These are phyloP conservation scores for Mortierella sp. DNA, from an alignment of 371 early-diverging fungal species.

Conservation along the genomic window DNA sequence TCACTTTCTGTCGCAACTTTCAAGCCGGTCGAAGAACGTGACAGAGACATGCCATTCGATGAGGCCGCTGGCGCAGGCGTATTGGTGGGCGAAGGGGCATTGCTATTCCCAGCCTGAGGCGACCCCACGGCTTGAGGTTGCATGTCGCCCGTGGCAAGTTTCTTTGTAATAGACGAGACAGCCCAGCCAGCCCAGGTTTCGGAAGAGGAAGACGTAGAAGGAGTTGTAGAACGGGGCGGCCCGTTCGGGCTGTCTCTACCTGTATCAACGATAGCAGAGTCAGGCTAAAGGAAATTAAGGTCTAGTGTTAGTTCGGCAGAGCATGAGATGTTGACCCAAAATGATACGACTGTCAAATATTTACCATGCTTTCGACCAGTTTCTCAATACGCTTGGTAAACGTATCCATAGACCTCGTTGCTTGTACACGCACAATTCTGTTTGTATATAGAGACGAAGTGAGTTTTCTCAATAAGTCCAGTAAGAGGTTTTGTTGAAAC, in stretches of 20 bases:
- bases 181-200: constrained; percentile 85
- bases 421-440: constrained; percentile 84
- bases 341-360: neutral
- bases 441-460: neutral
- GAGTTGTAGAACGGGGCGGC: constrained; percentile 32
- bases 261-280: constrained; percentile 60
- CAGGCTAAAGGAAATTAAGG: constrained; percentile 60
- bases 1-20: constrained; percentile 33
- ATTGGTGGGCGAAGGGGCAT: constrained; percentile 19
- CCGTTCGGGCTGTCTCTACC: constrained; percentile 47
- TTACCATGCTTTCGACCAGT: constrained; percentile 78
- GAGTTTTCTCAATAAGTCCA: neutral
- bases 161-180: constrained; percentile 72
- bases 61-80: constrained; percentile 31
- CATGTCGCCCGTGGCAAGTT: constrained; percentile 54
- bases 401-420: constrained; percentile 77
- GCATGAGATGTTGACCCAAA: neutral
- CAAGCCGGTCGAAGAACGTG: constrained; percentile 24
- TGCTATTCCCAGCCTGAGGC: constrained; percentile 18
- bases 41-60: constrained; percentile 34
- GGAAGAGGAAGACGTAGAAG: constrained; percentile 55
- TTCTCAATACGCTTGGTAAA: constrained; percentile 78
- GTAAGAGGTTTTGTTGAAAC: neutral
- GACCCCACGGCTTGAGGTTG: constrained; percentile 41
- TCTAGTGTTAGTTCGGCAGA: neutral